Base-by-base conservation (phyloP, 768 basidiomycete genomes). In the Aureoboletus auriporus region DNA sequence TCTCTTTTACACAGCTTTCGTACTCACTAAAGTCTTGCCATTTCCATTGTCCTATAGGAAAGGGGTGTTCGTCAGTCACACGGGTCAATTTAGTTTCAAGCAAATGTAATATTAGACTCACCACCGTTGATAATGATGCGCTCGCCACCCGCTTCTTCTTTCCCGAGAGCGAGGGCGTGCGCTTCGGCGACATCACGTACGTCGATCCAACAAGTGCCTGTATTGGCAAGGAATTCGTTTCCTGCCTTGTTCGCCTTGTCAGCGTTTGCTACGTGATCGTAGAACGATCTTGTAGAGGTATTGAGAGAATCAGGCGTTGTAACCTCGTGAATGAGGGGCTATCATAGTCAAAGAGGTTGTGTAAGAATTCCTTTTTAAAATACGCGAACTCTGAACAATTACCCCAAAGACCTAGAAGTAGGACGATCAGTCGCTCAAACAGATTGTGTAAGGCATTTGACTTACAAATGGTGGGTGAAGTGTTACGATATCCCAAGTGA, bases 131-230 rank as follows among this genome's bases (percentile, higher is more conserved):
- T 53, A 57, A 86, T 72, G 57, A 86, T 75, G 30, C 86, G 69
- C 47, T 86, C 71, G 1, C 78, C 78, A 3, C 74, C 76, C 0
- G 82, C 83, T 3, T 69, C 72, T 26, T 73, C 68, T 42, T 71
- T 75, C 45, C 72, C 71, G 17, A 89, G 61, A 5, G 80, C 79
- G 6, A 68, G 61, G 1, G 72, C 70, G 55, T 86, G 83, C 0
- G 77, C 80, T 13, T 67, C 62, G 0, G 77, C 81, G 30, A 80
- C 58, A 58, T 83, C 81, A 6, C 80, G 73, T 6, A 82, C 80
- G 43, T 83, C 78, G 27, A 77, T 58, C 71, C 74, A 79, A 20
- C 56, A 49, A 12, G 59, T 58, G 6, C 65, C 63, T 14, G 55
- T 47, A 14, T 57, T 46, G 20, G 56, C 57, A 30, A 64, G 50